Conservation (phyloP, 2,329 filamentous ascomycete species). For the Cladosporium velox region DNA sequence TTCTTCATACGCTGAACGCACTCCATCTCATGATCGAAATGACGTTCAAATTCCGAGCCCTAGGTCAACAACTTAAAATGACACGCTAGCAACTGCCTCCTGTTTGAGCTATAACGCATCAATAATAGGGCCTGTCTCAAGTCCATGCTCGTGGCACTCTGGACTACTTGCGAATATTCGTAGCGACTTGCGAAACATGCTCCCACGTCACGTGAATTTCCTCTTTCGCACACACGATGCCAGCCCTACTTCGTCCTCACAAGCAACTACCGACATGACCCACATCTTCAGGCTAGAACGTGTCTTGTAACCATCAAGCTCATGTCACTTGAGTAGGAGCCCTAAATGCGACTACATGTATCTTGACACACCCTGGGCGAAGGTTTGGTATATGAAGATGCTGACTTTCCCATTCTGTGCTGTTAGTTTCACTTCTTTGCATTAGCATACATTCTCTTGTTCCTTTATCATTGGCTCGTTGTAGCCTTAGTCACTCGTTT, state of each 20-base stretch:
- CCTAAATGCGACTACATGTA: not conserved
- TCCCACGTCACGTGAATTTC: not conserved
- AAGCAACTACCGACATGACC: not conserved
- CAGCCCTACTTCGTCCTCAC: not conserved
- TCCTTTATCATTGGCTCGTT: not conserved
- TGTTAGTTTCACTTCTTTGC: not conserved
- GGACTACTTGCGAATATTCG: not conserved
- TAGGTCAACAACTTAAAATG: not conserved
- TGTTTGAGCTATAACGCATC: conserved; percentile 4
- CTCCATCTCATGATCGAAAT: not conserved
- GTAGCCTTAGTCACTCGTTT: not conserved
- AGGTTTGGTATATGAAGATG: not conserved
- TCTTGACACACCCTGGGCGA: conserved; percentile 2
- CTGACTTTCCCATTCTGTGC: not conserved
- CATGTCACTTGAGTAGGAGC: not conserved
- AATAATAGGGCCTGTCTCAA: not conserved
- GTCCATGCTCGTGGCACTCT: not conserved
- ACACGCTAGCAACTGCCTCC: not conserved
- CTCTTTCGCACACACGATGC: not conserved
- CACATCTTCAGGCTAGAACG: not conserved
- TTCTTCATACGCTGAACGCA: not conserved
- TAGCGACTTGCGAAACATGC: not conserved
- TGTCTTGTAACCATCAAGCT: not conserved
- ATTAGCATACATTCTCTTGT: not conserved
- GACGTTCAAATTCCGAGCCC: not conserved